Evolutionary conservation across 2,329 filamentous ascomycete genomes (phyloP).

Genomic region (Pseudocercospora vitis): DNA sequence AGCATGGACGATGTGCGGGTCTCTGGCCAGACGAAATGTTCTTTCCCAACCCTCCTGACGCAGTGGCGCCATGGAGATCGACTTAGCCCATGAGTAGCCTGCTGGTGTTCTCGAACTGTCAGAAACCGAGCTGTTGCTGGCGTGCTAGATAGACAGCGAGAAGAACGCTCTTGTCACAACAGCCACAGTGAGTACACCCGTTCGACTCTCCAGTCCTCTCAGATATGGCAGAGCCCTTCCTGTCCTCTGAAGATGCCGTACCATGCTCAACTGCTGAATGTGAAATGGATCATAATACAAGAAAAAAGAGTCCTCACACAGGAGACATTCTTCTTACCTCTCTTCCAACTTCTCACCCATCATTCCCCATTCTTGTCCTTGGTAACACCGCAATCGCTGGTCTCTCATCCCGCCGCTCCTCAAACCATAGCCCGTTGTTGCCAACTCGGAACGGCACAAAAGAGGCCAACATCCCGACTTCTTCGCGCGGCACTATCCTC

Average conservation of each 20-base stretch:
- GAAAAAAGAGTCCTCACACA: neutral
- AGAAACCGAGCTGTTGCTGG: constrained; percentile 50
- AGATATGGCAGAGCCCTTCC: neutral
- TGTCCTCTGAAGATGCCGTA: neutral
- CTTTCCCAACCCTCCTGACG: constrained; percentile 34
- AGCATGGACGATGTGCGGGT: constrained; percentile 28
- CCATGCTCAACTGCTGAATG: too few species aligned
- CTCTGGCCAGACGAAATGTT: constrained; percentile 37
- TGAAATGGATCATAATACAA: too few species aligned
- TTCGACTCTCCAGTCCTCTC: constrained; percentile 20
- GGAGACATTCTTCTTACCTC: neutral
- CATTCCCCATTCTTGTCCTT: too few species aligned
- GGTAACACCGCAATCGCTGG: too few species aligned
- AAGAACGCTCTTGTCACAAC: constrained; percentile 57
- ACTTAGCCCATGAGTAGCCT: constrained; percentile 35
- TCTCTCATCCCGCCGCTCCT: too few species aligned
- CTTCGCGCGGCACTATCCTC: too few species aligned
- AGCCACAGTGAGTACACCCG: constrained; percentile 44
- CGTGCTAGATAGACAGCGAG: constrained; percentile 54
- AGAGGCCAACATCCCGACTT: too few species aligned
- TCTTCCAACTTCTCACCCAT: too few species aligned
- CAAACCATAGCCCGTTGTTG: too few species aligned
- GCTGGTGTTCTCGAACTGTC: constrained; percentile 33
- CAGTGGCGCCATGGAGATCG: constrained; percentile 35
- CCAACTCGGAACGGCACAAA: too few species aligned